Evolutionary conservation across 495 filamentous ascomycete species (phyloP).

Genomic region (Parathielavia appendiculata): DNA sequence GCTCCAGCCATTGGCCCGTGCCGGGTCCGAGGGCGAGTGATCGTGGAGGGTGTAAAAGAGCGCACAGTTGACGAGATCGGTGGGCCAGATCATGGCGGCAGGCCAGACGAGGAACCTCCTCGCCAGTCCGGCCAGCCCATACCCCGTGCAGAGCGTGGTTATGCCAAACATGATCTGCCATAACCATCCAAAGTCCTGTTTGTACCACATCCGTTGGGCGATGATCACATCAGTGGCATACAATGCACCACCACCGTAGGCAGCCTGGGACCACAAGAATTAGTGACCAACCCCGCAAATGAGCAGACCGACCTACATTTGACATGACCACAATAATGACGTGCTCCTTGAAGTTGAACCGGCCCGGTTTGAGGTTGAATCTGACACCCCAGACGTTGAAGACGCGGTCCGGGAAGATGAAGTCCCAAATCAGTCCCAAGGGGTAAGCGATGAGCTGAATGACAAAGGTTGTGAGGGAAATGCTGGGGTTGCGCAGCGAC

Average conservation of each 20-base stretch:
- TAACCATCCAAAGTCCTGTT: slow-evolving; percentile 46
- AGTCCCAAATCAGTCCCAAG: slow-evolving; percentile 55
- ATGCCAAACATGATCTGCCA: slow-evolving; percentile 65
- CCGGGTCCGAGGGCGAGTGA: slow-evolving; percentile 51
- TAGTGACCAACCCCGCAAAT: slow-evolving; percentile 6
- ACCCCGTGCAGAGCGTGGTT: slow-evolving; percentile 67
- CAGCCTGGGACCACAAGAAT: slow-evolving; percentile 27
- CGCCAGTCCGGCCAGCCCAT: slow-evolving; percentile 65
- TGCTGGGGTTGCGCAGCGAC: slow-evolving; percentile 59
- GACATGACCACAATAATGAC: slow-evolving; percentile 72
- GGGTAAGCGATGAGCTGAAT: slow-evolving; percentile 67
- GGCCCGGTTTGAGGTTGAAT: slow-evolving; percentile 62
- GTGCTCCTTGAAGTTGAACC: slow-evolving; percentile 78
- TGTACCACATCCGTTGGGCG: slow-evolving; percentile 37
- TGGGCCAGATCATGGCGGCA: slow-evolving; percentile 71
- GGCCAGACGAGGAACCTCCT: slow-evolving; percentile 61
- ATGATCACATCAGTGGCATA: slow-evolving; percentile 48
- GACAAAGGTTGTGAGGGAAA: slow-evolving; percentile 61
- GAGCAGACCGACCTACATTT: slow-evolving; percentile 39
- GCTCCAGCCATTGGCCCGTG: slow-evolving; percentile 57
- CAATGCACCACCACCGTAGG: slow-evolving; percentile 45
- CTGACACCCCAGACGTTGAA: slow-evolving; percentile 55
- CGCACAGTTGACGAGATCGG: slow-evolving; percentile 57
- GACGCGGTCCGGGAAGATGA: slow-evolving; percentile 51
- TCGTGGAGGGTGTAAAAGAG: slow-evolving; percentile 68